Base-by-base conservation (phyloP, 2,329 filamentous ascomycete genomes). In the Talaromyces sp. region DNA sequence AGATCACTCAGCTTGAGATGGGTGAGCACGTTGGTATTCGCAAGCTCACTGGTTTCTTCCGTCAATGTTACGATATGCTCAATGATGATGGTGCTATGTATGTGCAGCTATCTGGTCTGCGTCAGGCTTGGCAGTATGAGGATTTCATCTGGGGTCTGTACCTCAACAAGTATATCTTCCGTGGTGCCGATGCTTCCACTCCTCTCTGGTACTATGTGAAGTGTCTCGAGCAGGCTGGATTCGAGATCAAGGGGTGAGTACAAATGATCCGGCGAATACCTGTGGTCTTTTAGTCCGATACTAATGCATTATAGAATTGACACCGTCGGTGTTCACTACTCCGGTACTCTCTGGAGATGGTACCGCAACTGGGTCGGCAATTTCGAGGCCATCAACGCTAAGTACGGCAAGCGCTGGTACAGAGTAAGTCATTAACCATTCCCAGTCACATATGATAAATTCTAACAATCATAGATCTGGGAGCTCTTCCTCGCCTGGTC, bases 141-240 rank as follows among this genome's bases (percentile, higher is more conserved):
- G 91, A 96, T 76, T 82, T 95, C 48, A 87, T 90, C 72, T 96
- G 91, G 91, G 91, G 91, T 68, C 81, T 95, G 49, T 96, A 93
- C 81, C 90, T 96, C 89, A 96, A 96, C 85, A 95, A 93, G 80
- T 94, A 96, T 75, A 81, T 96, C 71, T 96, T 96, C 82, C 91
- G 90, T 40, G 91, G 91, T 69, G 91, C 91, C 50, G 91, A 96
- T 70, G 91, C 91, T 43, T 94, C 89, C 13, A 93, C 89, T 51
- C 91, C 91, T 40, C 84, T 96, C 19, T 88, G 89, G 65, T 90
- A 85, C 75, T 88, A 90, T 66, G 78, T 92, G 62, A 83, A 88
- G 72, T 84, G 84, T 69, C 81, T 94, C 16, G 91, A 96, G 77
- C 84, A 82, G 54, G 87, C 87, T 60, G 89, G 89, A 19, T 91